phyloP scores from a whole-genome alignment of 2,329 filamentous ascomycete genomes.

The Fusarium sambucinum region DNA sequence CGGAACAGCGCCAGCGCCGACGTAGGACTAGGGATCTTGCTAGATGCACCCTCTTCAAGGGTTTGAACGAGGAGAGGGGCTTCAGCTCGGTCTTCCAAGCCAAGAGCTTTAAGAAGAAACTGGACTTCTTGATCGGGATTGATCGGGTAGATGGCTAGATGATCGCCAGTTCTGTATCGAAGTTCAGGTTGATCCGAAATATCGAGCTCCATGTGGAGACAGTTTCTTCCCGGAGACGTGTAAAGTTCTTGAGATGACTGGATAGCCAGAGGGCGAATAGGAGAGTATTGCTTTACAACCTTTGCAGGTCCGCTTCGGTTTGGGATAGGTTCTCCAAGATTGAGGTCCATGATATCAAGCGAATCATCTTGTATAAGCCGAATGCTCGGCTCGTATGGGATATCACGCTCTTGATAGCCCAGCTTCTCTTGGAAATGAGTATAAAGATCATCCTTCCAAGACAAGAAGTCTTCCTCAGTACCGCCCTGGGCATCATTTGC shows the following conservation, averaged over 20 bases:
- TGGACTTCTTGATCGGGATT: conserved; percentile 54
- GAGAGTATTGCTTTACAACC: conserved; percentile 40
- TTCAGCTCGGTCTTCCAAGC: conserved; percentile 34
- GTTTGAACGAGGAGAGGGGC: conserved; percentile 44
- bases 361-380: conserved; percentile 41
- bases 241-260: conserved; percentile 38
- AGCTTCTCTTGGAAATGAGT: conserved; percentile 35
- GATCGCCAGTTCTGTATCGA: conserved; percentile 56
- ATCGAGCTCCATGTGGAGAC: conserved; percentile 55
- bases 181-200: conserved; percentile 47
- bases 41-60: conserved; percentile 32
- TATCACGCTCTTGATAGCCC: conserved; percentile 40
- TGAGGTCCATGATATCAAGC: conserved; percentile 40
- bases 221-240: conserved; percentile 46
- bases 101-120: conserved; percentile 49
- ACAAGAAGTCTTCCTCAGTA: conserved; percentile 54
- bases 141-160: conserved; percentile 56
- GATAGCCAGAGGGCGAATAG: conserved; percentile 32
- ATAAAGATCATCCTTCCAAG: conserved; percentile 52
- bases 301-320: conserved; percentile 38
- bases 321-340: conserved; percentile 42
- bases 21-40: conserved; percentile 55
- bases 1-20: conserved; percentile 56
- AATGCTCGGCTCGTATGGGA: conserved; percentile 41
- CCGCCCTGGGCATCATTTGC: conserved; percentile 51